Evolutionary conservation across 202 grass and related monocot genomes (phyloP), one percentile per base, ranked within the genome.

Genomic region (Dendrocalamus latiflorus): DNA sequence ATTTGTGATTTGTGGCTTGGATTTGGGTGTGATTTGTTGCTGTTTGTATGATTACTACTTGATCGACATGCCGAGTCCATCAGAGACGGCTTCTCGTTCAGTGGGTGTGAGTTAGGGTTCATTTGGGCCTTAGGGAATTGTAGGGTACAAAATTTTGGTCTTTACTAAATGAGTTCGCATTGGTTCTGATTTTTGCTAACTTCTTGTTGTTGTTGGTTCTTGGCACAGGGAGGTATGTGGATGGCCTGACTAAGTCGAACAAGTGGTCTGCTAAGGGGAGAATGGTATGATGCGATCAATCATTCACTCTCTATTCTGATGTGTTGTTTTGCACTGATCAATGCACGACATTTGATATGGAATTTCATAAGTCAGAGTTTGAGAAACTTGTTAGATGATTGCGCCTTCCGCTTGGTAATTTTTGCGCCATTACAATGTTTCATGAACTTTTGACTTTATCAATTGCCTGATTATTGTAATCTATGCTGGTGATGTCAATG

Each of bases 31-130:
- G n/a, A n/a, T n/a, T n/a, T n/a, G n/a, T n/a, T n/a, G n/a, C n/a
- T n/a, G n/a, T n/a, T n/a, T n/a, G n/a, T n/a, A n/a, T n/a, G n/a
- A n/a, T n/a, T n/a, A n/a, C n/a, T n/a, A n/a, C n/a, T n/a, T n/a
- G n/a, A n/a, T n/a, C n/a, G n/a, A n/a, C n/a, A n/a, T n/a, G 6
- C 85, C 1, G 90, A 91, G 51, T 94, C 89, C 51, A 81, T 86
- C 62, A 91, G 95, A 70, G 95, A 98, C 76, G 93, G 93, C 37
- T 98, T 98, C 91, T 95, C 89, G 12, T 95, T 98, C 77, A 91
- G 90, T 60, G 92, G 95, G 74, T 92, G 95, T 94, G 70, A 81
- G 34, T 83, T 43, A 51, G 26, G 65, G 3, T 58, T 42, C 41
- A 20, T 12, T 49, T 53, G 59, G 24, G 59, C 22, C 47, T 68